Base-by-base conservation (phyloP, 345 rosid species). In the Durio zibethinus region DNA sequence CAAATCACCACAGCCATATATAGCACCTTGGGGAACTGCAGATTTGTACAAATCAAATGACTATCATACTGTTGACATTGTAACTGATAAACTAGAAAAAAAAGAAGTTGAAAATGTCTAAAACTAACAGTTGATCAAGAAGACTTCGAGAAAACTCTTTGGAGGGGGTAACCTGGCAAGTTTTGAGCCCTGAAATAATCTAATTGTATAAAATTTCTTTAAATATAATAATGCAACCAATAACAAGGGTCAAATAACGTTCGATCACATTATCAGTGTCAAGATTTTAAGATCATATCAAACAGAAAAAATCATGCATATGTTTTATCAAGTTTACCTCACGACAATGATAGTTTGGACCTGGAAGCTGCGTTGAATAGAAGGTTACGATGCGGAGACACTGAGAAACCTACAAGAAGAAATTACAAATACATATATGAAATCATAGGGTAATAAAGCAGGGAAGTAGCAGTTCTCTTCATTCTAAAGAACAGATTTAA, bases 291-390 rank as follows among this genome's bases (percentile, higher is more conserved):
- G 72, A 63, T 10, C 23, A 53, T 43, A 72, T 35, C 53, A 52
- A 76, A 25, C 29, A 35, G 40, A 52, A 21, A 52, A 36, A 63
- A 43, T 11, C 47, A 33, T 27, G 43, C 52, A 21, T 72, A 63
- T 52, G 1, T 4, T 66, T 70, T 20, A 38, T 47, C 68, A 18
- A 56, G 42, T 62, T 43, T 83, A 91, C 98, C 90, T 90, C 92
- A 35, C 90, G 94, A 74, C 98, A 93, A 75, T 93, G 98, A 80
- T 93, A 93, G 79, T 90, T 91, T 29, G 97, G 98, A 60, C 94
- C 97, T 50, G 93, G 98, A 80, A 93, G 88, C 88, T 89, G 97
- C 18, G 98, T 91, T n/a, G 94, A 86, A 83, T 88, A 93, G 82
- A 91, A 91, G 38, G 97, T 91, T 65, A 91, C 76, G 53, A 91